Base-by-base conservation (phyloP, 371 early-diverging fungal species). In the Cokeromyces recurvatus region DNA sequence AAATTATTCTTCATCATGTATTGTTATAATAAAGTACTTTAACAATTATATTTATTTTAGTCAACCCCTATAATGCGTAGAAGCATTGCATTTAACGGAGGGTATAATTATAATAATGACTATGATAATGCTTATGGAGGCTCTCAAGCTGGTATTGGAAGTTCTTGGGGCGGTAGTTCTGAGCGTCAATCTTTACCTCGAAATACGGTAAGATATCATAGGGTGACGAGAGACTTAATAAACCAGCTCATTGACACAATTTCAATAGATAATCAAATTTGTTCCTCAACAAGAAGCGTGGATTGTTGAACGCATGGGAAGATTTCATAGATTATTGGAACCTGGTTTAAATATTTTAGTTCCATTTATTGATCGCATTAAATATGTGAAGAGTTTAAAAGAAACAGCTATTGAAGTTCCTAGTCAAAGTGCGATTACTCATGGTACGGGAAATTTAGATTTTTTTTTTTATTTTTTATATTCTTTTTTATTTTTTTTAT, bases 231-330 rank as follows among this genome's bases (percentile, higher is more conserved):
- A n/a, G n/a, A n/a, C n/a, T n/a, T n/a, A n/a, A n/a, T n/a, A n/a
- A n/a, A n/a, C n/a, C n/a, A n/a, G n/a, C n/a, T n/a, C n/a, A n/a
- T n/a, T n/a, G n/a, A n/a, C 15, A n/a, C 7, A 15, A 7, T 11
- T 32, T 17, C 22, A 9, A 12, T 42, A 86, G 86, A 68, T 92
- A 15, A 62, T 96, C 51, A 92, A 95, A 66, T 97, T 98, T 68
- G 97, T 98, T 15, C 97, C 97, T 40, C 95, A 98, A 73, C 95
- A 97, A 66, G 94, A 96, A 68, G 95, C 96, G 2, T 97, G 89
- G 90, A 83, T 93, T 35, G 85, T 92, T 6, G 92, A 92, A 60
- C 82, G 92, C 27, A 89, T 91, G 85, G 91, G 91, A 29, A 74
- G 75, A 57, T 91, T 91, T 64, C 74, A 90, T 68, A 77, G 90